Conservation (phyloP, 371 early-diverging fungal genomes). For the Lichtheimia corymbifera region DNA sequence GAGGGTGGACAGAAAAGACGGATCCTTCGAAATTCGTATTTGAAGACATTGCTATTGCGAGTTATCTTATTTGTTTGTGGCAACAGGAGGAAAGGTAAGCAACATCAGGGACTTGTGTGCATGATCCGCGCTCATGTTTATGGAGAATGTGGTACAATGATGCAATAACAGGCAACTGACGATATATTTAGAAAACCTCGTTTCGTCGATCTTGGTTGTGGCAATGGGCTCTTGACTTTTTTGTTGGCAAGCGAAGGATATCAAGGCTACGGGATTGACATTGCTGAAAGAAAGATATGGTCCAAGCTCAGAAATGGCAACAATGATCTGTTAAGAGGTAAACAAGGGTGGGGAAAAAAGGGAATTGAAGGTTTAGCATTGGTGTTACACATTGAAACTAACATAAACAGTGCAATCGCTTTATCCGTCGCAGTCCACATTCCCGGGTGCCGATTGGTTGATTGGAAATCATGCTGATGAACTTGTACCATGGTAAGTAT, state of each 20-base stretch:
- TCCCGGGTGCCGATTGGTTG: slow-evolving; percentile 72
- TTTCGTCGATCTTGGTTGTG: slow-evolving; percentile 92
- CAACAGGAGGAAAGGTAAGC: slow-evolving; percentile 40
- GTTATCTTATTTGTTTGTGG: slow-evolving; percentile 81
- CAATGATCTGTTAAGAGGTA: slow-evolving; percentile 40
- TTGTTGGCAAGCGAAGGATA: slow-evolving; percentile 80
- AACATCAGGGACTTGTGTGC: background rate
- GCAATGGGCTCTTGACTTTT: slow-evolving; percentile 87
- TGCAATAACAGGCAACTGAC: no score
- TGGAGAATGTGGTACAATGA: no score
- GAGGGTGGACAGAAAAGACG: slow-evolving; percentile 78
- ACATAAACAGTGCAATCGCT: slow-evolving; percentile 56
- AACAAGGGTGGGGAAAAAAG: background rate
- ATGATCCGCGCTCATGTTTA: no score
- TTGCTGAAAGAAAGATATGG: slow-evolving; percentile 82
- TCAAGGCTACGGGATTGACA: slow-evolving; percentile 80
- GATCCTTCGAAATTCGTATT: slow-evolving; percentile 84
- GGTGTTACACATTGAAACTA: no score
- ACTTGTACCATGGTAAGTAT: slow-evolving; percentile 77
- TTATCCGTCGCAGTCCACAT: slow-evolving; percentile 53
- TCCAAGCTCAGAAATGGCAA: slow-evolving; percentile 29
- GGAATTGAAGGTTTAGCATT: no score
- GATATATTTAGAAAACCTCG: slow-evolving; percentile 37
- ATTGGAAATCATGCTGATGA: slow-evolving; percentile 94
- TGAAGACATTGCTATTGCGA: slow-evolving; percentile 86